These are phyloP conservation scores for Pichia nanzhaoensis DNA, from an alignment of 805 yeast genomes.

Conservation along the genomic window DNA sequence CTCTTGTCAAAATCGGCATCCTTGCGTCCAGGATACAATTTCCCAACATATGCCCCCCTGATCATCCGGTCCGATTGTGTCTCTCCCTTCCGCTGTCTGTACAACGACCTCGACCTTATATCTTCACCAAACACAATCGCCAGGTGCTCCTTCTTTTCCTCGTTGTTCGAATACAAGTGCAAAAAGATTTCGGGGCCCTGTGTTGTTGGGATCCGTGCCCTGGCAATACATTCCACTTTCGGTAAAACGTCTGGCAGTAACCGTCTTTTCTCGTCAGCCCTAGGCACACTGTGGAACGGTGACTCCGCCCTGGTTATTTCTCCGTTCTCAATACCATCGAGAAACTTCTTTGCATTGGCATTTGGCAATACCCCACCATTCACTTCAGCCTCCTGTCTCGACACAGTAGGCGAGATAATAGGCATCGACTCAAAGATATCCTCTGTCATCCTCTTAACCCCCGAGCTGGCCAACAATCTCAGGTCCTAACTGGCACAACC, in stretches of 20 bases:
- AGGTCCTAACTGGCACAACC: not conserved
- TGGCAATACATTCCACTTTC: slow-evolving; percentile 74
- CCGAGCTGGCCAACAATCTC: not conserved
- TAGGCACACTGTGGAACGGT: slow-evolving; percentile 6
- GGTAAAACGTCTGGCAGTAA: slow-evolving; percentile 58
- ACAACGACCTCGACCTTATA: slow-evolving; percentile 71
- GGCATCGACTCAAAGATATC: slow-evolving; percentile 19
- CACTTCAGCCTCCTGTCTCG: not conserved
- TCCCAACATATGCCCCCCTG: slow-evolving; percentile 96
- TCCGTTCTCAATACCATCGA: slow-evolving; percentile 2
- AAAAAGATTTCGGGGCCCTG: slow-evolving; percentile 90
- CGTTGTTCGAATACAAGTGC: slow-evolving; percentile 79
- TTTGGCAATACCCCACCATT: no score
- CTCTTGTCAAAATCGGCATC: slow-evolving; percentile 57
- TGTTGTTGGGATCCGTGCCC: slow-evolving; percentile 96
- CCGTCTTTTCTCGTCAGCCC: slow-evolving; percentile 26
- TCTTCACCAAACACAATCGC: slow-evolving; percentile 96
- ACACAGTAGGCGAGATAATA: slow-evolving; percentile 34
- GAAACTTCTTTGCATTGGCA: no score
- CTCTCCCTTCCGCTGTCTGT: slow-evolving; percentile 55
- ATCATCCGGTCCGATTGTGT: slow-evolving; percentile 93
- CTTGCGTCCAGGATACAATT: slow-evolving; percentile 77
- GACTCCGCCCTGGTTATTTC: not conserved
- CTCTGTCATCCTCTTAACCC: slow-evolving; percentile 3
- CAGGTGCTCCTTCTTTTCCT: slow-evolving; percentile 88